phyloP scores from a whole-genome alignment of 495 filamentous ascomycete genomes.

The Xanthoparmelia taractica region DNA sequence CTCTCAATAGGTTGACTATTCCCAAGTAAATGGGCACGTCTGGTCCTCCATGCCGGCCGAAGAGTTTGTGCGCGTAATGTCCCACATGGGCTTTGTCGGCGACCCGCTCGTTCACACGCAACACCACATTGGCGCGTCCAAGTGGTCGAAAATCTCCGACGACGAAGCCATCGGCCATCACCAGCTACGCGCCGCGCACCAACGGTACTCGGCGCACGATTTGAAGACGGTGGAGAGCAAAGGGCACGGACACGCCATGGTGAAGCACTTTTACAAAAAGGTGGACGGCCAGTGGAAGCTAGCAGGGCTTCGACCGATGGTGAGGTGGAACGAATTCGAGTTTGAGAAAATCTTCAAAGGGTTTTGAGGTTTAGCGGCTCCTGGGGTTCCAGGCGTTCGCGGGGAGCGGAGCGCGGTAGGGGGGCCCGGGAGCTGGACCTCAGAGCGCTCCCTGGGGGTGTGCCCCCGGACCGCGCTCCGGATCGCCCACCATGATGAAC shows the following conservation, averaged over 20 bases:
- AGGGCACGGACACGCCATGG: conserved; percentile 60
- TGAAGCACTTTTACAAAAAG: conserved; percentile 66
- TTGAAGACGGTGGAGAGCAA: conserved; percentile 35
- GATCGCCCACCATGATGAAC: not conserved
- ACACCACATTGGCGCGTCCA: conserved; percentile 31
- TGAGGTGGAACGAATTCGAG: conserved; percentile 66
- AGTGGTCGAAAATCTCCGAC: conserved; percentile 28
- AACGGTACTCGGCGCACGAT: conserved; percentile 51
- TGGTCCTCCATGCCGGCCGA: conserved; percentile 26
- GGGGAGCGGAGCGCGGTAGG: too few relatives aligned
- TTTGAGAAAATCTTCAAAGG: conserved; percentile 45
- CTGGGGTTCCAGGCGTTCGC: too few relatives aligned
- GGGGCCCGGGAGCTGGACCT: not conserved
- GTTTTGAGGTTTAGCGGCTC: not conserved
- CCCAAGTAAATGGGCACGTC: conserved; percentile 25
- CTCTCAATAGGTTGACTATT: conserved; percentile 30
- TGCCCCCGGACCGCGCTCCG: not conserved
- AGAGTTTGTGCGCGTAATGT: conserved; percentile 31
- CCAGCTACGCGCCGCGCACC: conserved; percentile 31
- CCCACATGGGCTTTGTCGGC: conserved; percentile 26
- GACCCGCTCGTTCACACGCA: conserved; percentile 32
- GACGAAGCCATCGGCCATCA: conserved; percentile 26
- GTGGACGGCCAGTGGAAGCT: conserved; percentile 76
- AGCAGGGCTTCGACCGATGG: conserved; percentile 62
- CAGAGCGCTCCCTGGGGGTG: not conserved